phyloP scores from a whole-genome alignment of 78 protist genomes.

The Mantamonas sphyraenae region DNA sequence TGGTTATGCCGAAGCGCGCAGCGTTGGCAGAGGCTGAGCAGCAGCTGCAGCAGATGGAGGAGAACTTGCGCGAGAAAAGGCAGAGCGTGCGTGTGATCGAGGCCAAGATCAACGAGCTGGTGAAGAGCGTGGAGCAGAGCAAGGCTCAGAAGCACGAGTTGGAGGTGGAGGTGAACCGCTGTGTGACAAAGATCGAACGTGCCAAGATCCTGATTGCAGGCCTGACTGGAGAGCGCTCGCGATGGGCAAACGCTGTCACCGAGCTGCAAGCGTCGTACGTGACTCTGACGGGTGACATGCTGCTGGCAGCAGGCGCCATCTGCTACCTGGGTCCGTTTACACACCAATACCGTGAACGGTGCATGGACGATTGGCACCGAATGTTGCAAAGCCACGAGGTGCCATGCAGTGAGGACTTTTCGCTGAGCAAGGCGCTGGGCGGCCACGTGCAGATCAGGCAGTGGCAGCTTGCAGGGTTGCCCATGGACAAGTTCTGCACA shows the following conservation, averaged over 20 bases:
- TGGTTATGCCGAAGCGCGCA: slow-evolving; percentile 48
- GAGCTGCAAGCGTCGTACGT: slow-evolving; percentile 1
- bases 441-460: slow-evolving; percentile 51
- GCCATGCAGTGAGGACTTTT: background rate
- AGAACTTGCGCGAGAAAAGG: slow-evolving; percentile 9
- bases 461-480: slow-evolving; percentile 68
- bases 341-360: slow-evolving; percentile 23
- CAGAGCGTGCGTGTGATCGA: slow-evolving; percentile 12
- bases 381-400: background rate
- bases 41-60: slow-evolving; percentile 15
- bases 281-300: slow-evolving; percentile 57
- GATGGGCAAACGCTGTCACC: slow-evolving; percentile 39
- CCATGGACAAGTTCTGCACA: slow-evolving; percentile 58
- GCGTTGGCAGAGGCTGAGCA: slow-evolving; percentile 31
- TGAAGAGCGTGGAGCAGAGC: background rate
- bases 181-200: slow-evolving; percentile 40
- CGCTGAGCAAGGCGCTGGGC: slow-evolving; percentile 12
- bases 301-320: slow-evolving; percentile 57
- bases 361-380: slow-evolving; percentile 19
- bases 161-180: slow-evolving; percentile 13
- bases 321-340: slow-evolving; percentile 83
- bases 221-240: slow-evolving; percentile 38
- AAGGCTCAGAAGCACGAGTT: background rate
- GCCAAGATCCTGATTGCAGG: slow-evolving; percentile 58
- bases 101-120: slow-evolving; percentile 9